Base-by-base conservation (phyloP, 2,329 filamentous ascomycete genomes). In the Phoma sp. region DNA sequence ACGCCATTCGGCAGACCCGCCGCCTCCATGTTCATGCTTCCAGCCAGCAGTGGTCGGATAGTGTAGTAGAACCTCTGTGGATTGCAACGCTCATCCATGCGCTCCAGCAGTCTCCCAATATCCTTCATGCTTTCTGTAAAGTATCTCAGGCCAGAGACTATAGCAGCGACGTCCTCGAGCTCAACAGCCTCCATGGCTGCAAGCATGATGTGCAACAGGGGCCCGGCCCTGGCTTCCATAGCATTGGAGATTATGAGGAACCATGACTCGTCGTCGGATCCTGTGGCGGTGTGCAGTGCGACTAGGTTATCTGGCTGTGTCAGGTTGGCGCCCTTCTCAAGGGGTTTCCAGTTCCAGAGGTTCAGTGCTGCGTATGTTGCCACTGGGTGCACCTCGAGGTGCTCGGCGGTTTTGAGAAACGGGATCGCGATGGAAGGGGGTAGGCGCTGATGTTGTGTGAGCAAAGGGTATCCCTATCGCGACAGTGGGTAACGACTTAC, bases 211-310 rank as follows among this genome's bases (percentile, higher is more conserved):
- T 74, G 69, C 27, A 82, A 73, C 8, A 80, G 64, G 4, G 75
- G 72, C 7, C 75, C 79, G 4, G 80, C 81, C 52, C 77, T 77
- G 36, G 80, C 80, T 62, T 83, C 81, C 64, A 83, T 79, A 13
- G 80, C 79, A 4, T 80, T 78, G 0, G 80, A 83, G 25, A 83
- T 77, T 42, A 82, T 73, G 57, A 82, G 78, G 61, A 83, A 83
- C 71, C 71, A 73, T 27, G 68, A 69, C 45, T 74, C 72, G 25
- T 74, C 72, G 13, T 70, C 65, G 6, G 65, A 69, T 1, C 71
- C 72, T 1, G 71, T 73, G 24, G 66, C 65, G 29, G 69, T 73
- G 22, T 70, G 64, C 2, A 71, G 43, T 23, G 66, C 62, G 1
- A 64, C 62, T 29, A 74, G 53, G 37, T 67, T 70, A 7, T 73